phyloP scores from a whole-genome alignment of 1,139 yeast genomes.

The Lodderomyces oxycetoniae region DNA sequence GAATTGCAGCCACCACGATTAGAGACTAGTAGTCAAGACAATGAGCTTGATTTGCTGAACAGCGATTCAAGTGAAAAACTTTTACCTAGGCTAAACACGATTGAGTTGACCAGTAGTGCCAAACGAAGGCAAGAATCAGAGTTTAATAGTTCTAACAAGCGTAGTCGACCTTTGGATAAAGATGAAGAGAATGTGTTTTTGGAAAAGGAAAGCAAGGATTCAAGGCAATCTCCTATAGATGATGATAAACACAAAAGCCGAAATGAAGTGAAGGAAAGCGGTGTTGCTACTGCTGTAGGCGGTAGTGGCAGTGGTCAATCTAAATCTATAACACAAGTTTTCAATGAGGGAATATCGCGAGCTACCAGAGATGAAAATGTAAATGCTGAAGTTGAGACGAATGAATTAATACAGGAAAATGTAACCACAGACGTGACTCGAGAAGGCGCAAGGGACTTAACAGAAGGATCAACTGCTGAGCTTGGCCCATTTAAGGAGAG shows the following conservation, averaged over 20 bases:
- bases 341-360: conserved; percentile 22
- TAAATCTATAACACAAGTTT: conserved; percentile 28
- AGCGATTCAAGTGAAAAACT: conserved; percentile 16
- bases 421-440: conserved; percentile 2
- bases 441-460: conserved; percentile 4
- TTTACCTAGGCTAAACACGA: conserved; percentile 24
- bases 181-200: conserved; percentile 32
- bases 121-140: conserved; percentile 4
- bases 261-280: background rate
- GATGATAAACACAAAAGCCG: background rate
- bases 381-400: background rate
- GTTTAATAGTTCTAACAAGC: conserved; percentile 8
- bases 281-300: conserved; percentile 1
- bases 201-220: conserved; percentile 14
- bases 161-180: conserved; percentile 11
- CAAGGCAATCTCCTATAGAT: conserved; percentile 7
- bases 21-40: conserved; percentile 1
- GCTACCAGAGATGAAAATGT: conserved; percentile 1
- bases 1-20: conserved; percentile 32
- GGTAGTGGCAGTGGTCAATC: conserved; percentile 16
- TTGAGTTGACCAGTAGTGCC: conserved; percentile 16
- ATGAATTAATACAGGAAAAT: conserved; percentile 4
- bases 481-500: conserved; percentile 14
- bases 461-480: conserved; percentile 12
- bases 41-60: background rate